These are phyloP conservation scores for Babesia ovis DNA, from an alignment of 169 alveolate species.

Conservation along the genomic window DNA sequence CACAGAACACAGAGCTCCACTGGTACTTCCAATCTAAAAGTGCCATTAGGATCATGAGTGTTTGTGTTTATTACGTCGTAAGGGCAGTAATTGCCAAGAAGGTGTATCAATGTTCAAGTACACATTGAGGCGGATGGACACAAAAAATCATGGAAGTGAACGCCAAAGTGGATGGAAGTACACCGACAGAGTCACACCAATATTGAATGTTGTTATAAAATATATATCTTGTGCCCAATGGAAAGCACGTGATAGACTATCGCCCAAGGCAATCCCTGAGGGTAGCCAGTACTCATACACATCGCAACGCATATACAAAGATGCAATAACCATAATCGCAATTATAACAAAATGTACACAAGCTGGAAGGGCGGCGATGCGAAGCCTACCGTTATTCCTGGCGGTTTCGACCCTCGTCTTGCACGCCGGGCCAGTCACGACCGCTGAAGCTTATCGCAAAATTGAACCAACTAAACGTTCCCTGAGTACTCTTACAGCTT, in stretches of 20 bases:
- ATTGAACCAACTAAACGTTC: background rate
- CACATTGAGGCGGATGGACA: background rate
- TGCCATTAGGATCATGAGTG: too few relatives aligned
- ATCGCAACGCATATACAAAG: background rate
- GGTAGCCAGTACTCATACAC: background rate
- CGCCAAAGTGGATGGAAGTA: too few relatives aligned
- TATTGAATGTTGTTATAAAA: too few relatives aligned
- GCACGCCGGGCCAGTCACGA: background rate
- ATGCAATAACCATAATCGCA: background rate
- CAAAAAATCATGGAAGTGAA: background rate
- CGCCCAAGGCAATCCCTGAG: background rate
- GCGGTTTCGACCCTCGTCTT: constrained; percentile 14
- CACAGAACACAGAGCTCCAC: too few relatives aligned
- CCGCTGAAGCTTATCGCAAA: constrained; percentile 13
- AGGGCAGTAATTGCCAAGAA: too few relatives aligned
- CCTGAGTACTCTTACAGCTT: background rate
- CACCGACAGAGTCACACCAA: too few relatives aligned
- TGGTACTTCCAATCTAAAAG: too few relatives aligned
- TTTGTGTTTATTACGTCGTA: too few relatives aligned
- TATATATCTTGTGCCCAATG: too few relatives aligned
- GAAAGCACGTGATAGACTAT: too few relatives aligned
- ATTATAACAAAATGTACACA: background rate
- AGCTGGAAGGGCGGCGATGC: constrained; percentile 22
- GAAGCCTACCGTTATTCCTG: background rate
- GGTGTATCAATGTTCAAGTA: too few relatives aligned